phyloP scores from a whole-genome alignment of 176 grass and related monocot genomes.

The Triticum aestivum region IWGSC_CS_RefSeq_v2.1 NC_057797.1:492631770-492632269 shows the following conservation, averaged over 20 bases:
- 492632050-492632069: background rate
- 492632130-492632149: background rate
- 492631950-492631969: constrained; percentile 12
- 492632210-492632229: background rate
- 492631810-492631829: background rate
- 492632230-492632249: background rate
- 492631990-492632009: constrained; percentile 30
- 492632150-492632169: background rate
- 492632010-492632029: background rate
- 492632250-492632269: background rate
- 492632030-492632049: background rate
- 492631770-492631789: background rate
- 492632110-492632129: background rate
- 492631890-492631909: constrained; percentile 9
- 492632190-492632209: background rate
- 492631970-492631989: constrained; percentile 34
- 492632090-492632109: background rate
- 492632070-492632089: background rate
- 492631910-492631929: background rate
- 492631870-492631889: constrained; percentile 10
- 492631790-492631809: background rate
- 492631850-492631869: constrained; percentile 1
- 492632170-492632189: background rate
- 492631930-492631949: background rate
- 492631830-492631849: constrained; percentile 9